These are phyloP conservation scores for Penicillium salamii DNA, from an alignment of 495 filamentous ascomycete genomes.

Conservation along the genomic window DNA sequence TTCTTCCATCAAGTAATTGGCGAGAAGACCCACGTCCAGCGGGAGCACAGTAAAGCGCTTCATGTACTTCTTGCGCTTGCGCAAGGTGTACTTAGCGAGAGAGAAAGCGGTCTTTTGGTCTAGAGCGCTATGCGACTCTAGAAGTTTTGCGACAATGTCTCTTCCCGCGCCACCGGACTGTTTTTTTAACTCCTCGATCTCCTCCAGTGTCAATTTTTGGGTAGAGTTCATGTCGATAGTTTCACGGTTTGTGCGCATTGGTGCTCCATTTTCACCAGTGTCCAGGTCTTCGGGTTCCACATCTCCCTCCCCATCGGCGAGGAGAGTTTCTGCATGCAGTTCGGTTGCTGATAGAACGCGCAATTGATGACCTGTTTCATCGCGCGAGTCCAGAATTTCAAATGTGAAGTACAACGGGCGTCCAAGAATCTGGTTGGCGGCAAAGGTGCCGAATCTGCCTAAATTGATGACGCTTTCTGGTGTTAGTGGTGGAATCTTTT, in stretches of 20 bases:
- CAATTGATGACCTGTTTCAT: constrained; percentile 57
- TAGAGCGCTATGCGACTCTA: constrained; percentile 78
- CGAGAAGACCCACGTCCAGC: constrained; percentile 71
- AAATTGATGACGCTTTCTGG: constrained; percentile 69
- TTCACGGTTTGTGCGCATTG: constrained; percentile 75
- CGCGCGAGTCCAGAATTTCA: constrained; percentile 71
- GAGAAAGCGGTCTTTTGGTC: constrained; percentile 95
- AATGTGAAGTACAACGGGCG: constrained; percentile 89
- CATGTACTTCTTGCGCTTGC: constrained; percentile 92
- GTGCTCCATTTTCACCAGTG: constrained; percentile 52
- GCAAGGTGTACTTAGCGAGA: constrained; percentile 88
- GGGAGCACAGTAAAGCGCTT: constrained; percentile 80
- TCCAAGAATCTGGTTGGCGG: constrained; percentile 78
- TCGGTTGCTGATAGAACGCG: constrained; percentile 80
- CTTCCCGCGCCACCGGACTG: constrained; percentile 74
- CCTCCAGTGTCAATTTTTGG: constrained; percentile 76
- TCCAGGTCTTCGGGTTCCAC: constrained; percentile 50
- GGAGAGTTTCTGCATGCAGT: constrained; percentile 68
- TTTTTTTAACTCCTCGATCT: constrained; percentile 90
- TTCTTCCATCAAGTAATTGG: constrained; percentile 69
- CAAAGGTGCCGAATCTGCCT: constrained; percentile 87
- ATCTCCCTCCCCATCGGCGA: constrained; percentile 54
- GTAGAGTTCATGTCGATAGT: constrained; percentile 77
- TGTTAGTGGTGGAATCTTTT: constrained; percentile 13
- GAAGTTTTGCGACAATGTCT: constrained; percentile 81